A percentile compares a stretch with the other conserved stretches of the same genome.
These are phyloP conservation scores for Enterocytospora artemiae DNA, from an alignment of 371 early-diverging fungal genomes.

Conservation along the genomic window DNA sequence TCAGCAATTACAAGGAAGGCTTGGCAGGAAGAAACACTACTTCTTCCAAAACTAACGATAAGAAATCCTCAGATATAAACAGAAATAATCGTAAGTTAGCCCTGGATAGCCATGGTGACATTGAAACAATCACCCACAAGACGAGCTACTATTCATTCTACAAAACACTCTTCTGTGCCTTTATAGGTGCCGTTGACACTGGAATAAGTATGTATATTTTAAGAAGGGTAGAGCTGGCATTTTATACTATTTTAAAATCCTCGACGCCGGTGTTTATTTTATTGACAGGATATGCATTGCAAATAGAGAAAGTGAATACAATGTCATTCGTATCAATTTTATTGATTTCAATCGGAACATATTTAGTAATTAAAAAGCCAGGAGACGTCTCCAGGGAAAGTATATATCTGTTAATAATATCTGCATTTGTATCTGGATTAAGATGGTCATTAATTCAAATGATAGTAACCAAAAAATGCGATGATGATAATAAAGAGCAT, in stretches of 20 bases:
- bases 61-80: no score
- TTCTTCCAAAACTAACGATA: no score
- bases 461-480: constrained; percentile 39
- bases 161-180: constrained; percentile 11
- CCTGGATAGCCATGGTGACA: no score
- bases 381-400: constrained; percentile 32
- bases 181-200: constrained; percentile 52
- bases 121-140: no score
- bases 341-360: constrained; percentile 54
- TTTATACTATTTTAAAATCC: constrained; percentile 58
- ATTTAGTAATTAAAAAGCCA: constrained; percentile 44
- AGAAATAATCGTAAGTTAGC: no score
- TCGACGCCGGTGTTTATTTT: constrained; percentile 57
- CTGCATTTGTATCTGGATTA: constrained; percentile 56
- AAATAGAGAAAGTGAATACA: constrained; percentile 48
- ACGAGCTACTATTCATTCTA: no score
- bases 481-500: no score
- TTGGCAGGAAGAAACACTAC: background rate
- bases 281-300: constrained; percentile 52
- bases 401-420: constrained; percentile 30
- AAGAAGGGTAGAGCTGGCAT: constrained; percentile 49
- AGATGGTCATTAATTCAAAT: constrained; percentile 58
- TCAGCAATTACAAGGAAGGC: background rate
- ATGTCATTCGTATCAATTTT: constrained; percentile 43
- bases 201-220: constrained; percentile 52